These are phyloP conservation scores for Lathyrus oleraceus DNA, from an alignment of 306 rosid species.

Conservation along the genomic window DNA sequence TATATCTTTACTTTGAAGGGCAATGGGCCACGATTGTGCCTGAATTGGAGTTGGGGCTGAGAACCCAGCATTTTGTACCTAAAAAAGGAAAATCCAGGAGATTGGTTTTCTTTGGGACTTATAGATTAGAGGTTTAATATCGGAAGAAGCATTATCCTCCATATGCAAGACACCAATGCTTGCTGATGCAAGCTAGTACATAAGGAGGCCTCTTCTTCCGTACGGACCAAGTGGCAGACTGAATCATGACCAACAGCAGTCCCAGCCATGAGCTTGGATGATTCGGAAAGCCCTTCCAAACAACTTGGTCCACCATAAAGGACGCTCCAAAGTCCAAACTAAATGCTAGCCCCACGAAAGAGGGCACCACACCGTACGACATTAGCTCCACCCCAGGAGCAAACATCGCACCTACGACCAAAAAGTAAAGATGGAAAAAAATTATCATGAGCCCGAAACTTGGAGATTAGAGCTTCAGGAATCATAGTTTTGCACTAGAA, in stretches of 20 bases:
- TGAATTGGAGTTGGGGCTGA: slow-evolving; percentile 98
- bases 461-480: slow-evolving; percentile 71
- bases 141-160: slow-evolving; percentile 99
- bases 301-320: slow-evolving; percentile 86
- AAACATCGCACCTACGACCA: slow-evolving; percentile 99
- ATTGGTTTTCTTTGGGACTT: slow-evolving; percentile 57
- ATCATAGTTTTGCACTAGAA: slow-evolving; percentile 63
- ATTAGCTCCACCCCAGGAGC: slow-evolving; percentile 99
- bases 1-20: slow-evolving; percentile 90
- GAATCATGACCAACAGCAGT: slow-evolving; percentile 97
- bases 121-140: slow-evolving; percentile 56
- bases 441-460: slow-evolving; percentile 79
- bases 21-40: slow-evolving; percentile 99
- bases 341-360: slow-evolving; percentile 84
- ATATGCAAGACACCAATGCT: slow-evolving; percentile 81
- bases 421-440: slow-evolving; percentile 77
- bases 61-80: slow-evolving; percentile 98
- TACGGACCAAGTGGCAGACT: slow-evolving; percentile 93
- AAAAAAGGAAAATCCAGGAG: slow-evolving; percentile 75
- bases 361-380: slow-evolving; percentile 99
- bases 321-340: slow-evolving; percentile 83
- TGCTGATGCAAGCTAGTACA: slow-evolving; percentile 95
- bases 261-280: slow-evolving; percentile 94
- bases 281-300: slow-evolving; percentile 95
- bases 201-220: slow-evolving; percentile 99